phyloP scores from a whole-genome alignment of 164 flowering plant genomes.

The Protea cynaroides region DNA sequence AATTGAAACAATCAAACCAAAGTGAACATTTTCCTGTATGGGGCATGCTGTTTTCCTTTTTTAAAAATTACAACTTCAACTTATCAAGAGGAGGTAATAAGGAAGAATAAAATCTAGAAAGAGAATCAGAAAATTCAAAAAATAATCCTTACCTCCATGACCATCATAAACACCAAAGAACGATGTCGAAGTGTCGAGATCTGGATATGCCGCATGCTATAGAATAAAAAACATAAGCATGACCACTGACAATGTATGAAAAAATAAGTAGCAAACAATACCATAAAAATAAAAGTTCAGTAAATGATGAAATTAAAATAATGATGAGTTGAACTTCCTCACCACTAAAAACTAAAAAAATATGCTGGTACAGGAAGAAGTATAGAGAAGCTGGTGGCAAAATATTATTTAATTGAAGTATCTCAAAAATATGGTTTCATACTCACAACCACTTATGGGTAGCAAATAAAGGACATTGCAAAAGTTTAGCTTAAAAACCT shows the following conservation, averaged over 20 bases:
- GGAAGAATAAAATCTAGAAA: too few species aligned
- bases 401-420: not conserved
- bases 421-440: too few species aligned
- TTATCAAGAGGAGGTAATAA: too few species aligned
- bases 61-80: too few species aligned
- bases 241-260: conserved; percentile 1
- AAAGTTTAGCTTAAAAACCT: too few species aligned
- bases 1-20: too few species aligned
- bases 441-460: too few species aligned
- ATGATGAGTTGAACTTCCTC: not conserved
- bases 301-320: not conserved
- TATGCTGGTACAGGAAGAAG: not conserved
- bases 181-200: conserved; percentile 78
- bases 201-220: conserved; percentile 87
- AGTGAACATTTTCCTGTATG: too few species aligned
- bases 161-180: conserved; percentile 99
- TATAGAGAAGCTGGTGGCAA: not conserved
- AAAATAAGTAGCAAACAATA: not conserved
- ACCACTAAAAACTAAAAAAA: not conserved
- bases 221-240: conserved; percentile 18
- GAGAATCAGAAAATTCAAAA: not conserved
- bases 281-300: not conserved
- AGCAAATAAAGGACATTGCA: too few species aligned
- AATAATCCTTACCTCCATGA: conserved; percentile 78
- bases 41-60: too few species aligned